Percentiles rank a stretch among this genome's conserved stretches.
Conservation (phyloP, 2,329 filamentous ascomycete genomes). For the Nakataea oryzae region DNA sequence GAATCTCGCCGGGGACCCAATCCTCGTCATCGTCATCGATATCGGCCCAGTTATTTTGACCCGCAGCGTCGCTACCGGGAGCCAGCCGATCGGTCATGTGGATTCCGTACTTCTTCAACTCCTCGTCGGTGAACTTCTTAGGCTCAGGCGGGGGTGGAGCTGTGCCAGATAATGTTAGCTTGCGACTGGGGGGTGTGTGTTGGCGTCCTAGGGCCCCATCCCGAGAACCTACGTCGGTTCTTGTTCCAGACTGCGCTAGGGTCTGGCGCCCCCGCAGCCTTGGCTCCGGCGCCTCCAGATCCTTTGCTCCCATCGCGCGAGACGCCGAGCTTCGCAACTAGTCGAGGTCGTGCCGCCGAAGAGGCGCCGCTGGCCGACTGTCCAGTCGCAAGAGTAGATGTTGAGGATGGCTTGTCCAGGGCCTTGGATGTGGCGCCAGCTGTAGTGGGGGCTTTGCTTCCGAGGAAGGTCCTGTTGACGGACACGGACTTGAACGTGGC, state of each 20-base stretch:
- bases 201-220: background rate
- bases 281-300: slow-evolving; percentile 35
- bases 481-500: slow-evolving; percentile 76
- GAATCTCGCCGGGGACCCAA: slow-evolving; percentile 75
- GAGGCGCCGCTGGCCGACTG: slow-evolving; percentile 32
- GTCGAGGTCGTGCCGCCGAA: slow-evolving; percentile 51
- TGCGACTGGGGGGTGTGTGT: slow-evolving; percentile 7
- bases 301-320: slow-evolving; percentile 34
- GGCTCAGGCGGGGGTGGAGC: slow-evolving; percentile 57
- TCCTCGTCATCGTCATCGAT: slow-evolving; percentile 85
- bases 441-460: slow-evolving; percentile 49
- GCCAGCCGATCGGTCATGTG: slow-evolving; percentile 73
- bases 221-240: slow-evolving; percentile 57
- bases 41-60: slow-evolving; percentile 79
- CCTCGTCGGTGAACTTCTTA: slow-evolving; percentile 78
- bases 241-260: slow-evolving; percentile 78
- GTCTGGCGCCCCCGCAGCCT: slow-evolving; percentile 55
- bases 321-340: slow-evolving; percentile 65
- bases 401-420: slow-evolving; percentile 36
- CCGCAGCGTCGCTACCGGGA: slow-evolving; percentile 38
- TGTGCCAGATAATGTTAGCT: slow-evolving; percentile 20
- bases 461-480: slow-evolving; percentile 74
- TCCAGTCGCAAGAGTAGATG: slow-evolving; percentile 31
- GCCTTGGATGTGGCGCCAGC: slow-evolving; percentile 33
- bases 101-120: slow-evolving; percentile 78